Evolutionary conservation across 805 yeast species (phyloP).

Genomic region (Pichia heedii): DNA sequence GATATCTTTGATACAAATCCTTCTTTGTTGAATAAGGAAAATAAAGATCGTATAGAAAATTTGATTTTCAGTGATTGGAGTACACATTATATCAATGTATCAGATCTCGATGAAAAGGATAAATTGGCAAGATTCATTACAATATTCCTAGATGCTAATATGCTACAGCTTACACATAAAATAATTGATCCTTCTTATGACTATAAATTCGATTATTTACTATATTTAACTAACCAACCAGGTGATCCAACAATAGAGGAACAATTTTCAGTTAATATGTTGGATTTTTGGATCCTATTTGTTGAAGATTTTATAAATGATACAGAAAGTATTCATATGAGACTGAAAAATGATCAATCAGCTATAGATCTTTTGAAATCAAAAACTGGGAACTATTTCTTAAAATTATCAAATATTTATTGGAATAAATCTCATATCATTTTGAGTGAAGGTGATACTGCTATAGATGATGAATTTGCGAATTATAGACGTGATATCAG

Average conservation of each 20-base stretch:
- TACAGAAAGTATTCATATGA: constrained; percentile 26
- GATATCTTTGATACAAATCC: constrained; percentile 42
- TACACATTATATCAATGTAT: constrained; percentile 26
- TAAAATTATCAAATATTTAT: constrained; percentile 49
- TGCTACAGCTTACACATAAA: constrained; percentile 32
- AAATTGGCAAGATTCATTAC: constrained; percentile 38
- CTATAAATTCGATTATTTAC: constrained; percentile 37
- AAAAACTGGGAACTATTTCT: constrained; percentile 34
- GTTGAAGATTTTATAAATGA: constrained; percentile 49
- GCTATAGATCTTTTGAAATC: constrained; percentile 19
- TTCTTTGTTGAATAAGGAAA: constrained; percentile 26
- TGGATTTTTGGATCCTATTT: constrained; percentile 63
- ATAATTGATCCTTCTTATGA: constrained; percentile 29
- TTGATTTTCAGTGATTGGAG: constrained; percentile 42
- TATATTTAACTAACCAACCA: constrained; percentile 47
- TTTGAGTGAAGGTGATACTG: constrained; percentile 26
- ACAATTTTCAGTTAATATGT: constrained; percentile 41
- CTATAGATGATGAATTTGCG: constrained; percentile 13
- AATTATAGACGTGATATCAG: constrained; percentile 65
- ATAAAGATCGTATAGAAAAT: constrained; percentile 24
- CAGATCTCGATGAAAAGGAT: constrained; percentile 27
- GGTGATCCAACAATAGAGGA: constrained; percentile 55
- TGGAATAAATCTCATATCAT: constrained; percentile 54
- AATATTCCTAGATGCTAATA: constrained; percentile 38
- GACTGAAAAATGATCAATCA: constrained; percentile 29